phyloP scores from a whole-genome alignment of 768 basidiomycete species.

The Pseudohyphozyma bogoriensis region DNA sequence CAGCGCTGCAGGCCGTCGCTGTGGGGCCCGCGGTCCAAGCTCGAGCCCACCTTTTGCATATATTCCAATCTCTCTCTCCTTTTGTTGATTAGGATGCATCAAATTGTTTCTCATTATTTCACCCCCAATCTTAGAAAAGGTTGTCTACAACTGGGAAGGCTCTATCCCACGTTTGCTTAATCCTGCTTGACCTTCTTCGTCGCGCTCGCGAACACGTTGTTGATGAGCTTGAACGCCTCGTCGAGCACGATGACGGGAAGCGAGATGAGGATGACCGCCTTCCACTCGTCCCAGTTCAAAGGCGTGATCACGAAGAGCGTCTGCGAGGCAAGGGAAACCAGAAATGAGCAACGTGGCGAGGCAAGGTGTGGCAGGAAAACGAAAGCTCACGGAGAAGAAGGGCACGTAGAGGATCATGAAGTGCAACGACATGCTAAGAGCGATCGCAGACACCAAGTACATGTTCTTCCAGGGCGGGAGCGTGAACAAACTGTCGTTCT shows the following conservation, averaged over 20 bases:
- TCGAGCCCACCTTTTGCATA: too few relatives aligned
- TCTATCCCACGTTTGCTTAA: too few relatives aligned
- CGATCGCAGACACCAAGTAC: slow-evolving; percentile 79
- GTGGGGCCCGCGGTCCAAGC: too few relatives aligned
- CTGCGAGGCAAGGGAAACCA: slow-evolving; percentile 43
- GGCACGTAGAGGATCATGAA: slow-evolving; percentile 94
- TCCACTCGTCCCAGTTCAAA: slow-evolving; percentile 90
- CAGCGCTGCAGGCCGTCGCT: too few relatives aligned
- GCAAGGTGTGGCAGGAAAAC: neutral
- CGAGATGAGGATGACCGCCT: slow-evolving; percentile 77
- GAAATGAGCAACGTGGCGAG: slow-evolving; percentile 45
- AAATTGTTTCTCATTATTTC: too few relatives aligned
- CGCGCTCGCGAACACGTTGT: slow-evolving; percentile 5
- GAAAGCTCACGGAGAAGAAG: slow-evolving; percentile 76
- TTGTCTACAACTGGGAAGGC: too few relatives aligned
- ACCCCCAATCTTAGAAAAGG: too few relatives aligned
- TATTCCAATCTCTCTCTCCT: too few relatives aligned
- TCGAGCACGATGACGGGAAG: slow-evolving; percentile 82
- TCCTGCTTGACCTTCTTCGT: slow-evolving; percentile 1
- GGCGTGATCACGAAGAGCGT: slow-evolving; percentile 83
- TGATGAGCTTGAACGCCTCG: slow-evolving; percentile 67
- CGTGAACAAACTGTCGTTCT: slow-evolving; percentile 83
- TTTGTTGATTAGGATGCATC: too few relatives aligned
- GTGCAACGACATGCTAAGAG: slow-evolving; percentile 84
- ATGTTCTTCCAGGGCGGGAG: slow-evolving; percentile 91